Conservation (phyloP, 768 basidiomycete genomes). For the Xanthoconium purpureum region DNA sequence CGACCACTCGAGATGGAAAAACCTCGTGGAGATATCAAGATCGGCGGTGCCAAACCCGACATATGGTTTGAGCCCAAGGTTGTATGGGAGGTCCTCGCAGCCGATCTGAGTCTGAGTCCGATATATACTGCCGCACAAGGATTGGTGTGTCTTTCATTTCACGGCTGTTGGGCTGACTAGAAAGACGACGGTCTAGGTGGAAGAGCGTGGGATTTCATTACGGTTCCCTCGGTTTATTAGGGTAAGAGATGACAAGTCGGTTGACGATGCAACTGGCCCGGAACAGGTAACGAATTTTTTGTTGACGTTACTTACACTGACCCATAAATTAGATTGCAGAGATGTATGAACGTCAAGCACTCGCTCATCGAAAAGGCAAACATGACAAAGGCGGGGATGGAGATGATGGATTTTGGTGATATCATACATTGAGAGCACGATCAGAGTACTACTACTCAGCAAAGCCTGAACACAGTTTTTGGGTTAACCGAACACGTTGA, state of each 20-base stretch:
- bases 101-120: conserved; percentile 94
- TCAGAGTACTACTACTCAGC: conserved; percentile 16
- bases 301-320: conserved; percentile 2
- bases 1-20: conserved; percentile 72
- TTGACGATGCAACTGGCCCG: conserved; percentile 88
- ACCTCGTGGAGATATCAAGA: conserved; percentile 77
- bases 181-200: conserved; percentile 47
- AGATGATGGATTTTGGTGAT: conserved; percentile 80
- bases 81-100: conserved; percentile 98
- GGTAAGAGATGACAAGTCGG: conserved; percentile 88
- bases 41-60: conserved; percentile 93
- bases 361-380: conserved; percentile 75
- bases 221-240: conserved; percentile 95
- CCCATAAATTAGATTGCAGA: conserved; percentile 66
- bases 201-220: conserved; percentile 89
- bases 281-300: conserved; percentile 65
- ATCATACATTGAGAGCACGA: conserved; percentile 10
- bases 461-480: conserved; percentile 4
- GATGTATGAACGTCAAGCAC: conserved; percentile 87
- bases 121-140: conserved; percentile 95
- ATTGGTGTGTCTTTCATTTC: conserved; percentile 48
- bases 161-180: neutral
- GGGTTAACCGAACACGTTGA: neutral
- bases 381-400: conserved; percentile 57
- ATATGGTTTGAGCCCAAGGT: conserved; percentile 97